Base-by-base conservation (phyloP, 2,329 filamentous ascomycete genomes). In the Cryoendolithus antarcticus region DNA sequence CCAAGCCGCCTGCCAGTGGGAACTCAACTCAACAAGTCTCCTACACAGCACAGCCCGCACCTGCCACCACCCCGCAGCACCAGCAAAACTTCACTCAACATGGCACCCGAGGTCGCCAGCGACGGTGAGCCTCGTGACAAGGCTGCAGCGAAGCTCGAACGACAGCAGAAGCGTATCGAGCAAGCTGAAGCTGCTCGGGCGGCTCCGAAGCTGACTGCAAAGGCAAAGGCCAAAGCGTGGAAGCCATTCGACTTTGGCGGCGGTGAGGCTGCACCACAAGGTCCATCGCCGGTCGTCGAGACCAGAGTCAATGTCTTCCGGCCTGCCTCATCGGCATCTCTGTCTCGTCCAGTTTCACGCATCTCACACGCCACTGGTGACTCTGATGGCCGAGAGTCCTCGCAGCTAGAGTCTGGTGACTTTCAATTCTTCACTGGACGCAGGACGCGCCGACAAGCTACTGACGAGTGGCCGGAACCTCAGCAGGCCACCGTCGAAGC, bases 341-440 rank as follows among this genome's bases (percentile, higher is more conserved):
- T 51, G 28, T 49, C 45, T 13, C 53, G 49, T 9, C 51, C 53
- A 9, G 33, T 55, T 36, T 56, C 52, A 3, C 49, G 45, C 39
- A 42, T 48, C 13, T 57, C 15, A 5, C 15, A 49, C 24, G 49
- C 46, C 34, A 51, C 49, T 10, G 15, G 15, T 19, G 15, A 19
- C 5, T 38, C 46, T 19, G 49, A 52, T 24, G 46, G 42, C 28
- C 43, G 49, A 13, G 47, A 51, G 30, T 46, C 48, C 5, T 30
- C 34, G 1, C 32, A 40, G 19, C 39, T 35, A 6, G 40, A 52
- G 30, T 39, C 40, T 11, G 45, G 40, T 27, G 53, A 53, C 36
- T 58, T 58, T n/a, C 56, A 58, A 34, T 41, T 54, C 11, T 53
- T 48, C 33, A 50, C 48, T 6, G 48, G 49, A 11, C 54, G 49